Percentiles rank a stretch among this genome's conserved stretches.
Evolutionary conservation across 202 grass and related monocot genomes (phyloP).

Genomic region (Musa balbisiana): DNA sequence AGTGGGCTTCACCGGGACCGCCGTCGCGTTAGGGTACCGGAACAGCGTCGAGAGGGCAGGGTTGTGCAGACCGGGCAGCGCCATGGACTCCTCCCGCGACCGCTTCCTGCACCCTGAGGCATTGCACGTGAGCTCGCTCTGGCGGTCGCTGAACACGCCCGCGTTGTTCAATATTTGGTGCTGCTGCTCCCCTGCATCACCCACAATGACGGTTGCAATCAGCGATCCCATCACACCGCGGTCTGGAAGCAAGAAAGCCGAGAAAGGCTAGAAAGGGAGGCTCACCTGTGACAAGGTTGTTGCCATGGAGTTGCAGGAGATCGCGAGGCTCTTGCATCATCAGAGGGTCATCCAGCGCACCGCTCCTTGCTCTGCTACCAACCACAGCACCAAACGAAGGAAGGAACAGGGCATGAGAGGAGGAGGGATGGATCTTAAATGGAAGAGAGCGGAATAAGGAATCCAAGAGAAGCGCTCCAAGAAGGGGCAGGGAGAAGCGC

Average conservation of each 20-base stretch:
- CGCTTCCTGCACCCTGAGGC: not conserved
- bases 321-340: not conserved
- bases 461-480: not conserved
- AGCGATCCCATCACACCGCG: too few relatives aligned
- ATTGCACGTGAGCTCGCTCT: slow-evolving; percentile 13
- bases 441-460: not conserved
- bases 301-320: slow-evolving; percentile 1
- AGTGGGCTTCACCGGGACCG: not conserved
- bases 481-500: not conserved
- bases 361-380: not conserved
- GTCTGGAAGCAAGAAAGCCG: too few relatives aligned
- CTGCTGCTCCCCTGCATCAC: not conserved
- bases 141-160: not conserved
- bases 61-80: not conserved
- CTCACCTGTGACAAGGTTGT: not conserved
- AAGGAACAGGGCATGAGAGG: not conserved
- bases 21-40: slow-evolving; percentile 3
- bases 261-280: too few relatives aligned
- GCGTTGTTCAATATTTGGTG: not conserved
- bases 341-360: not conserved
- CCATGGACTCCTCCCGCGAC: not conserved
- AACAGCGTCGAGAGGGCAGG: not conserved
- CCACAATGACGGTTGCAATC: too few relatives aligned
- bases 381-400: not conserved
- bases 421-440: not conserved